Percentiles rank a stretch among this genome's conserved stretches.
phyloP scores from a whole-genome alignment of 306 rosid species.

The Cucurbita ficifolia region DNA sequence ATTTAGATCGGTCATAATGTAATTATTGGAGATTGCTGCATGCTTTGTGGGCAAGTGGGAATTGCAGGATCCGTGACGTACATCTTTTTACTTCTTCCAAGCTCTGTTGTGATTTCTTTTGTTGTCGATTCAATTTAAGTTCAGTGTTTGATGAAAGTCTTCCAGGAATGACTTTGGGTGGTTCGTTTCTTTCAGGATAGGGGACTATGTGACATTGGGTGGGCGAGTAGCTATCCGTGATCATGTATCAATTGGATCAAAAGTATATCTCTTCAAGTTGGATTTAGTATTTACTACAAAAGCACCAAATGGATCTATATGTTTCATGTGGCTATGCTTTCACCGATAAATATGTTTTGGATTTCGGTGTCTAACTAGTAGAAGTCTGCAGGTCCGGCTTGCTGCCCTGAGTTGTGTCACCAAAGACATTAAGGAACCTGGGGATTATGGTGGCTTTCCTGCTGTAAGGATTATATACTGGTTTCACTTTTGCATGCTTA shows the following conservation, averaged over 20 bases:
- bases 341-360: constrained; percentile 3
- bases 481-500: background rate
- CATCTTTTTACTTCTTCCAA: constrained; percentile 5
- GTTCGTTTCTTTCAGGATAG: constrained; percentile 39
- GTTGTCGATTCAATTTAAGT: background rate
- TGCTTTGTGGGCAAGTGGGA: constrained; percentile 96
- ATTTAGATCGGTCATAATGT: constrained; percentile 87
- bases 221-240: constrained; percentile 93
- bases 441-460: constrained; percentile 80
- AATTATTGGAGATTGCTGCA: constrained; percentile 60
- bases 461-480: constrained; percentile 33
- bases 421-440: constrained; percentile 66
- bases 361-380: constrained; percentile 13
- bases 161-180: constrained; percentile 4
- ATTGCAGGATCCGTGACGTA: constrained; percentile 92
- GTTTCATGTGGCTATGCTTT: background rate
- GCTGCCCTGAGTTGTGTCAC: constrained; percentile 79
- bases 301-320: background rate
- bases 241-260: constrained; percentile 60
- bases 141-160: background rate
- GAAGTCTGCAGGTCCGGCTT: constrained; percentile 56
- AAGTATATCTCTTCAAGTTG: constrained; percentile 25
- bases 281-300: background rate
- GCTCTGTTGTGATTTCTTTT: background rate
- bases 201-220: constrained; percentile 77